phyloP scores from a whole-genome alignment of 805 yeast species.

The Saturnispora sanitii region DNA sequence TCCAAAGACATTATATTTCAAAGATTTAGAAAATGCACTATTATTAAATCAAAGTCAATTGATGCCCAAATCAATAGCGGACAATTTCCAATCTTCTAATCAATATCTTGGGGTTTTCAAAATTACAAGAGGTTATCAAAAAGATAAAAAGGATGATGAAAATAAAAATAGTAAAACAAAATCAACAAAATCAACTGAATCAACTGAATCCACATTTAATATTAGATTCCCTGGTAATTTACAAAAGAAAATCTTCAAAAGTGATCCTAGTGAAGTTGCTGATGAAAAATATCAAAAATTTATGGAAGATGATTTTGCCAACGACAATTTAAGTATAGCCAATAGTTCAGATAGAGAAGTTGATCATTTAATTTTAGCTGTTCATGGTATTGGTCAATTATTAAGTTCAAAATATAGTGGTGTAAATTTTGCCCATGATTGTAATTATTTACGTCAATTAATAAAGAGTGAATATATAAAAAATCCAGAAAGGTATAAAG shows the following conservation, averaged over 20 bases:
- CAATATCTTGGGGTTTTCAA: constrained; percentile 38
- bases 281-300: constrained; percentile 34
- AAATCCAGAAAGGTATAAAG: constrained; percentile 31
- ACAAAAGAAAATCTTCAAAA: constrained; percentile 1
- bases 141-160: constrained; percentile 9
- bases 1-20: constrained; percentile 23
- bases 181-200: too few relatives aligned
- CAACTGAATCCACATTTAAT: neutral
- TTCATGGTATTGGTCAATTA: constrained; percentile 93
- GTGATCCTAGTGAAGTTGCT: constrained; percentile 9
- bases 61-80: constrained; percentile 21
- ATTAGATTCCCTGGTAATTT: neutral
- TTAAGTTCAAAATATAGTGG: constrained; percentile 70
- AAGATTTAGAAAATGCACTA: constrained; percentile 17
- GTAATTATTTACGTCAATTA: constrained; percentile 52
- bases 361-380: constrained; percentile 62
- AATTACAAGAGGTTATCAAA: constrained; percentile 40
- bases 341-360: constrained; percentile 33
- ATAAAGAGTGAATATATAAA: constrained; percentile 40
- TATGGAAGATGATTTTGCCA: constrained; percentile 40
- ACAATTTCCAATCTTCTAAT: constrained; percentile 19
- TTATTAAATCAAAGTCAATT: constrained; percentile 21
- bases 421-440: constrained; percentile 79
- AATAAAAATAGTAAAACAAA: neutral
- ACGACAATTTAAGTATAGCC: constrained; percentile 34